Percentiles rank a stretch among this genome's conserved stretches.
These are phyloP conservation scores for Clarkia xantiana DNA, from an alignment of 345 rosid genomes.

Conservation along the genomic window DNA sequence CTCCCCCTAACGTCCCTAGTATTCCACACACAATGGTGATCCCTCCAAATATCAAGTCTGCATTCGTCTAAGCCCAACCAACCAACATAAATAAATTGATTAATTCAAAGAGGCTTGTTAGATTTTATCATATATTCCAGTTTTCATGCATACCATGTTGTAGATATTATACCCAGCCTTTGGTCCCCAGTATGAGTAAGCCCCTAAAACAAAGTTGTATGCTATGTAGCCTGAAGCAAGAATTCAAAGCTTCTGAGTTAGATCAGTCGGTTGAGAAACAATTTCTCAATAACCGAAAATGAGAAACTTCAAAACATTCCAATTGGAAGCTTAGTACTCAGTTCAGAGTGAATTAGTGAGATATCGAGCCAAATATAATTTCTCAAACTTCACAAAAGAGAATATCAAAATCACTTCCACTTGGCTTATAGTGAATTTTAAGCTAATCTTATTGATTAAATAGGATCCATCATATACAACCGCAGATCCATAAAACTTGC, in stretches of 20 bases:
- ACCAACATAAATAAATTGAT: neutral
- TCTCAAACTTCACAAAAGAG: too few species aligned
- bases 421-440: too few species aligned
- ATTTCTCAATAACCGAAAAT: neutral
- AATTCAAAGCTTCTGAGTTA: constrained; percentile 5
- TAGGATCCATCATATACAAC: neutral
- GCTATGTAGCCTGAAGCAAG: constrained; percentile 49
- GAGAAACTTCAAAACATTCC: too few species aligned
- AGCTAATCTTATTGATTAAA: too few species aligned
- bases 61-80: constrained; percentile 47
- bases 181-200: constrained; percentile 97
- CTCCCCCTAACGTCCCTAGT: constrained; percentile 79
- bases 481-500: neutral
- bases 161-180: constrained; percentile 83
- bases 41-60: constrained; percentile 90
- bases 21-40: constrained; percentile 69
- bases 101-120: neutral
- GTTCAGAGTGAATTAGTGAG: too few species aligned
- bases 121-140: too few species aligned
- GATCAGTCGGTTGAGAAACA: neutral
- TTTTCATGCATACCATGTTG: constrained; percentile 59
- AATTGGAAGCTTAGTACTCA: too few species aligned
- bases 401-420: neutral
- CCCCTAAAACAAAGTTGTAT: constrained; percentile 90
- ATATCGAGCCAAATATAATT: too few species aligned